These are phyloP conservation scores for Acephala macrosclerotiorum DNA, from an alignment of 2,329 filamentous ascomycete species.

Conservation along the genomic window DNA sequence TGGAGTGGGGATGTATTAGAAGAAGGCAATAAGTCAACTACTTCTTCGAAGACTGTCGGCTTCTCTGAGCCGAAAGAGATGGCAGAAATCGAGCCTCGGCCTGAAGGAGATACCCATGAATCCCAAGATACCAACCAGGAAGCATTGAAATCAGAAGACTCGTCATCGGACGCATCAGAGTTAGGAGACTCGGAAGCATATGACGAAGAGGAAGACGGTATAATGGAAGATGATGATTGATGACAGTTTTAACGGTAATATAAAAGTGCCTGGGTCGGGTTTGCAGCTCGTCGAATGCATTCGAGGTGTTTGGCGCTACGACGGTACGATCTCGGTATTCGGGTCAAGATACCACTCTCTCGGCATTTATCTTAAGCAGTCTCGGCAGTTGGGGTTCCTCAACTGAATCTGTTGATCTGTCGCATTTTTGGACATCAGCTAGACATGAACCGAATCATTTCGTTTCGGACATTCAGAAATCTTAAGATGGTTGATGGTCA, in stretches of 20 bases:
- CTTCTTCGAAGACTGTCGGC: slow-evolving; percentile 63
- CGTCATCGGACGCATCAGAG: slow-evolving; percentile 33
- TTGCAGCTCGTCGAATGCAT: neutral
- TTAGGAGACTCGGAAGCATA: slow-evolving; percentile 39
- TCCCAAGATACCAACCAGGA: slow-evolving; percentile 44
- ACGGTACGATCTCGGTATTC: neutral
- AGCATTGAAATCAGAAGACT: slow-evolving; percentile 16
- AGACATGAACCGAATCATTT: neutral
- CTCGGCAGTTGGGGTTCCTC: neutral
- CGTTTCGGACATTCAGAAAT: neutral
- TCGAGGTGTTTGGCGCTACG: slow-evolving; percentile 5
- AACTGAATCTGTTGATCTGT: neutral
- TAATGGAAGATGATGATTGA: slow-evolving; percentile 36
- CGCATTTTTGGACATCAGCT: neutral
- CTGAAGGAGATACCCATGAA: slow-evolving; percentile 26
- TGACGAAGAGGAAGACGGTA: slow-evolving; percentile 40
- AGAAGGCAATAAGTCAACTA: slow-evolving; percentile 46
- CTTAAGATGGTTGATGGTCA: neutral
- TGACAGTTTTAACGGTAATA: slow-evolving; percentile 11
- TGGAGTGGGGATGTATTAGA: slow-evolving; percentile 92
- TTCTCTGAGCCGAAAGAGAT: slow-evolving; percentile 52
- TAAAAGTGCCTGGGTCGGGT: neutral
- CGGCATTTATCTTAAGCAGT: neutral
- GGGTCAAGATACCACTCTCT: neutral
- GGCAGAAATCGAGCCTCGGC: slow-evolving; percentile 33